A percentile compares a stretch with the other conserved stretches of the same genome.
These are phyloP conservation scores for Phascolomyces articulosus DNA, from an alignment of 371 early-diverging fungal species.

Conservation along the genomic window DNA sequence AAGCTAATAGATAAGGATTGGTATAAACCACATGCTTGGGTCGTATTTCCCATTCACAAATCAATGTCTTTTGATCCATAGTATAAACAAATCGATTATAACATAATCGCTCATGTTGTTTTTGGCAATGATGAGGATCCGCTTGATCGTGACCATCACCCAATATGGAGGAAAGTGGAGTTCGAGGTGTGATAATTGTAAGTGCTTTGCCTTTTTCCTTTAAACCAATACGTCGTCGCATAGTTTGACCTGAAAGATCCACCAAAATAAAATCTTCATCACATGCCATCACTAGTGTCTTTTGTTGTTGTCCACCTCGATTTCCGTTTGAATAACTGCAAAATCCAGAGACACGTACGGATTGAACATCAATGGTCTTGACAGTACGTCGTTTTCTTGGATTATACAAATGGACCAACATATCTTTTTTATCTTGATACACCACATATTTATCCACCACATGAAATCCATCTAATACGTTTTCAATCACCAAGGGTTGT, in stretches of 20 bases:
- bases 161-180: too few species aligned
- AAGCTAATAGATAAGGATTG: not conserved
- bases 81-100: not conserved
- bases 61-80: not conserved
- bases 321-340: not conserved
- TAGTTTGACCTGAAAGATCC: not conserved
- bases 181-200: too few species aligned
- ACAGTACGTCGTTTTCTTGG: not conserved
- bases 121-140: too few species aligned
- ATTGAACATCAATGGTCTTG: not conserved
- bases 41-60: conserved; percentile 1
- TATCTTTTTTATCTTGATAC: not conserved
- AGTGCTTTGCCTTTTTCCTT: not conserved
- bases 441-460: not conserved
- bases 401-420: not conserved
- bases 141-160: too few species aligned
- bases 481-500: not conserved
- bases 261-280: not conserved
- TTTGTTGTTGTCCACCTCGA: not conserved
- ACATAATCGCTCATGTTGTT: not conserved
- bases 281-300: not conserved
- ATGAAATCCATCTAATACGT: not conserved
- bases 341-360: not conserved
- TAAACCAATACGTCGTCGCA: not conserved
- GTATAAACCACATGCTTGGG: not conserved